These are phyloP conservation scores for Botrytis sinoallii DNA, from an alignment of 2,329 filamentous ascomycete species.

Conservation along the genomic window DNA sequence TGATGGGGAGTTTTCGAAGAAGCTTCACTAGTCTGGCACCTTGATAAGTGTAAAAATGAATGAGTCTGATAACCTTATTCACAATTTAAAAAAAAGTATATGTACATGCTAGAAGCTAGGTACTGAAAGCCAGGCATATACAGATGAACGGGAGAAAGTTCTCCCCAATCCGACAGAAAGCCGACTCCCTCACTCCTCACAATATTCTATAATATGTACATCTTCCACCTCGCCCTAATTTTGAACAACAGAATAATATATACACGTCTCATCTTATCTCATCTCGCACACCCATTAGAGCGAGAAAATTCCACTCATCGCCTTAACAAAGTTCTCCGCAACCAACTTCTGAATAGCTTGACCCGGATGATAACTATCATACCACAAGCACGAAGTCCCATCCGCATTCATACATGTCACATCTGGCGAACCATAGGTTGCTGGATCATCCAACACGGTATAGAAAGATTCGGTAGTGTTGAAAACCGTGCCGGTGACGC, in stretches of 20 bases:
- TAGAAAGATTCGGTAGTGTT: slow-evolving; percentile 6
- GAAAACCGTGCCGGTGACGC: neutral
- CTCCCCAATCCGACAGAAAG: neutral
- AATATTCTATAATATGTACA: neutral
- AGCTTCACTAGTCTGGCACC: neutral
- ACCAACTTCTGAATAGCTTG: slow-evolving; percentile 14
- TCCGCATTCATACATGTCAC: slow-evolving; percentile 4
- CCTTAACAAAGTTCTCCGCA: slow-evolving; percentile 8
- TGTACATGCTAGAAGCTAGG: neutral
- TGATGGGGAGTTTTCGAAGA: neutral
- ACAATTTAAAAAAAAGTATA: neutral
- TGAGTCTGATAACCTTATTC: neutral
- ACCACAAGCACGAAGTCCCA: slow-evolving; percentile 15
- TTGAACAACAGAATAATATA: neutral
- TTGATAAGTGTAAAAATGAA: neutral
- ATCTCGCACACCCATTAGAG: neutral
- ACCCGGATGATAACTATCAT: slow-evolving; percentile 14
- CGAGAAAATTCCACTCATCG: slow-evolving; percentile 1
- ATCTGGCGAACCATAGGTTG: neutral
- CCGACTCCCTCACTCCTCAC: neutral
- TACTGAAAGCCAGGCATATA: neutral
- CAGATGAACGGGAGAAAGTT: neutral
- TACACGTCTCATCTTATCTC: neutral
- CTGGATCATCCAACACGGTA: neutral
- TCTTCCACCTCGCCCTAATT: no score